Conservation (phyloP, 345 rosid genomes). For the Toxicodendron radicans region DNA sequence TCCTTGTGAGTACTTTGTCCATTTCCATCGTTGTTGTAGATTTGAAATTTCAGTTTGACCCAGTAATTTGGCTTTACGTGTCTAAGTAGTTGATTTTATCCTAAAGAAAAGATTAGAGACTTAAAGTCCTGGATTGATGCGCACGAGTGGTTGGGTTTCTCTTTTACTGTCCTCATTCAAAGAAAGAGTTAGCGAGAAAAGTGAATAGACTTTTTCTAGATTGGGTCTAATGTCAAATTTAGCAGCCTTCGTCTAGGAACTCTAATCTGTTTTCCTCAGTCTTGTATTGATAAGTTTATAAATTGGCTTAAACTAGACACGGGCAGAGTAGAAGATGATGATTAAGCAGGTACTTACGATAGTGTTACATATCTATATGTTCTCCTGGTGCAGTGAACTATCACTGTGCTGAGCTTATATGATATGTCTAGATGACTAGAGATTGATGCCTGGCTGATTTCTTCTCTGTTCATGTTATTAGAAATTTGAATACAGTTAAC, state of each 20-base stretch:
- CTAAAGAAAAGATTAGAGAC: too few species aligned
- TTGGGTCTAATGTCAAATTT: not conserved
- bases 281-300: not conserved
- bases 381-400: conserved; percentile 17
- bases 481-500: too few species aligned
- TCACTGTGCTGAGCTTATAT: conserved; percentile 26
- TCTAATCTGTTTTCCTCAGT: not conserved
- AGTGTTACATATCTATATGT: conserved; percentile 5
- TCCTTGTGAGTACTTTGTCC: not conserved
- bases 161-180: too few species aligned
- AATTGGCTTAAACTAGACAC: not conserved
- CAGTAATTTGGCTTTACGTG: not conserved
- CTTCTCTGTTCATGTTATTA: not conserved
- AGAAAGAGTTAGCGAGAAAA: too few species aligned
- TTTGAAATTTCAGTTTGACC: not conserved
- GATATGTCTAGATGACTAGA: conserved; percentile 9
- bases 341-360: conserved; percentile 29
- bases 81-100: not conserved
- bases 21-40: not conserved
- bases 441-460: too few species aligned
- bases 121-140: too few species aligned
- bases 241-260: not conserved
- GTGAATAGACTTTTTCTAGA: not conserved
- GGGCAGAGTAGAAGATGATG: conserved; percentile 34
- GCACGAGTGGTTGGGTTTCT: too few species aligned